These are phyloP conservation scores for Neckera pumila DNA, from an alignment of 225 moss, liverwort and hornwort species.

Conservation along the genomic window DNA sequence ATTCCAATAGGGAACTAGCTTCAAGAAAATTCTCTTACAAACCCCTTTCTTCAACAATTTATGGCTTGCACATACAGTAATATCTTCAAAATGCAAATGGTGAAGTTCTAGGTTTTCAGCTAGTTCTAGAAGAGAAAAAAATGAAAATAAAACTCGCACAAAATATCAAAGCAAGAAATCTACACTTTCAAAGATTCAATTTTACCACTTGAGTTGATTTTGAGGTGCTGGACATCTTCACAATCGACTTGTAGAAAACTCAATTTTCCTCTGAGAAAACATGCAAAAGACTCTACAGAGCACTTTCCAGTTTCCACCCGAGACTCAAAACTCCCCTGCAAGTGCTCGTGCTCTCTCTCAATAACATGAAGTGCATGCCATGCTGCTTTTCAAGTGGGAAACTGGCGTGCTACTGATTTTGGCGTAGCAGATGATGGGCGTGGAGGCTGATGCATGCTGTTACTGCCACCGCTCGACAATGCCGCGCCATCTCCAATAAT, in stretches of 20 bases:
- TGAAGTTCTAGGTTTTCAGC: too few relatives aligned
- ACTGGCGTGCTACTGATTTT: neutral
- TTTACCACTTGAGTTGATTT: neutral
- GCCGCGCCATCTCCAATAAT: neutral
- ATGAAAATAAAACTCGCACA: too few relatives aligned
- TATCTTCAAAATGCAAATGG: too few relatives aligned
- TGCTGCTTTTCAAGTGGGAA: neutral
- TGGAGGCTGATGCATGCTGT: neutral
- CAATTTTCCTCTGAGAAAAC: neutral
- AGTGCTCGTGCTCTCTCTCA: neutral
- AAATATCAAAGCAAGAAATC: too few relatives aligned
- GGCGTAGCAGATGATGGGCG: neutral
- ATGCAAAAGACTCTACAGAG: neutral
- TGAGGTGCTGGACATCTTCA: neutral
- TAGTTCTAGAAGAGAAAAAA: too few relatives aligned
- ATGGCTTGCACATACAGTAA: too few relatives aligned
- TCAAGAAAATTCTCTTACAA: too few relatives aligned
- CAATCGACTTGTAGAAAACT: neutral
- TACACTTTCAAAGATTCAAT: neutral
- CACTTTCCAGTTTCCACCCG: neutral
- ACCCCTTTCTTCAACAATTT: too few relatives aligned
- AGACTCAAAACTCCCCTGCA: neutral
- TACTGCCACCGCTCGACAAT: neutral
- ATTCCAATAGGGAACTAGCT: too few relatives aligned
- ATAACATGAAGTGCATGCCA: neutral